Base-by-base conservation (phyloP, 352 stramenopile species). In the Phytophthora constricta region DNA sequence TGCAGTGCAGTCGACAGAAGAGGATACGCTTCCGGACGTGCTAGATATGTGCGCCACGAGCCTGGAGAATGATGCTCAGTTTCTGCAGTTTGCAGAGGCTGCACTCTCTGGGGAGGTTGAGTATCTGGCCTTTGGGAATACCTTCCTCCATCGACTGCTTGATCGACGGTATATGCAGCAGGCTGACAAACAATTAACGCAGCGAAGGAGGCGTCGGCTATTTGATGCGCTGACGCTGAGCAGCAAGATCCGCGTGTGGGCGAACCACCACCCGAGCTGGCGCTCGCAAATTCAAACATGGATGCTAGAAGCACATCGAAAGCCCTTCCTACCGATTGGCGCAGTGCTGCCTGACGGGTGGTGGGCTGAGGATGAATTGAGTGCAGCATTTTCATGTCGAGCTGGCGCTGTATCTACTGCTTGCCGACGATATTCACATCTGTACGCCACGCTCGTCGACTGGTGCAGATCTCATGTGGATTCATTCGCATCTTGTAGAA, bases 241-340 rank as follows among this genome's bases (percentile, higher is more conserved):
- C 22, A 74, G 51, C 34, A 76, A 64, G 53, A 41, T 74, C 33
- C 37, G 43, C 19, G 63, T 86, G 23, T 86, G 77, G 77, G 72
- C 60, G 13, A 83, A 83, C 51, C 57, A 81, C 49, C 57, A 82
- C 5, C 68, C 74, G 22, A 81, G 62, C 17, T 86, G 77, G 77
- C 56, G 64, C 2, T 63, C 46, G 14, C 65, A 86, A 34, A 64
- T 86, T 9, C 61, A 82, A 48, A 65, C 53, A 2, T 82, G 78
- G 78, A 62, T 86, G 55, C 54, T 86, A 2, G 55, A 74, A 17
- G 65, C 65, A 10, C 75, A 82, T 25, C 43, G 50, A 54, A 31
- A 43, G 20, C 72, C 78, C 17, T 78, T 84, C 42, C 31, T 63
- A 26, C 52, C 78, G 14, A 68, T 86, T 3, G 52, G 25, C 19